Base-by-base conservation (phyloP, 306 rosid genomes). In the Arachis stenosperma region DNA sequence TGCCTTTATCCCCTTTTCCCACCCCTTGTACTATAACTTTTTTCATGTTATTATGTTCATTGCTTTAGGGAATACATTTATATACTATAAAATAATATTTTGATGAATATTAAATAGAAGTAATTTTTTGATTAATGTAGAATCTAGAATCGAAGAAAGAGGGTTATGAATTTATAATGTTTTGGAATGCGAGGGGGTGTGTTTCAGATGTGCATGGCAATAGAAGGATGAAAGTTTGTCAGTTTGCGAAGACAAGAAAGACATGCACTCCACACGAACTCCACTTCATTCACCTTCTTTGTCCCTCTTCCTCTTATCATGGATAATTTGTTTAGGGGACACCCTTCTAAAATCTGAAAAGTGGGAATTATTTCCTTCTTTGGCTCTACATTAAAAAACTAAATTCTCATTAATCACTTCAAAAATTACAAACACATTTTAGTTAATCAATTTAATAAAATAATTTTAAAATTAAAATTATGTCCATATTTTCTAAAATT, bases 181-280 rank as follows among this genome's bases (percentile, higher is more conserved):
- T 70, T 58, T 64, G 61, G 51, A 71, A 54, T 60, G 62, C 74
- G 78, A 78, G 47, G 37, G 78, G 78, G 79, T 75, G 50, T 86
- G 85, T 87, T 85, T 85, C 79, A 80, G 73, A 78, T 65, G 65
- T 82, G 86, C 86, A 81, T 76, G 83, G 79, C 96, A 89, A 78
- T 68, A 57, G 61, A 61, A 81, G 80, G 63, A 71, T 82, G 52
- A 14, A 58, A 63, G 48, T 10, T 75, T 85, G 94, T 81, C 84
- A 64, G 81, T 72, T 85, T 79, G 81, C 69, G 88, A 76, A 78
- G 95, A 87, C 95, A 89, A 75, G 60, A 69, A 73, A 79, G 84
- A 77, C 87, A 87, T 30, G 8, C 27, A 65, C 73, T 69, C 48
- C 44, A 13, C 62, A 65, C 68, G 7, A 85, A 81, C 88, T 79